These are phyloP conservation scores for Neotropicomus parvogracilis DNA, from an alignment of 1,284 basidiomycete genomes.

Conservation along the genomic window DNA sequence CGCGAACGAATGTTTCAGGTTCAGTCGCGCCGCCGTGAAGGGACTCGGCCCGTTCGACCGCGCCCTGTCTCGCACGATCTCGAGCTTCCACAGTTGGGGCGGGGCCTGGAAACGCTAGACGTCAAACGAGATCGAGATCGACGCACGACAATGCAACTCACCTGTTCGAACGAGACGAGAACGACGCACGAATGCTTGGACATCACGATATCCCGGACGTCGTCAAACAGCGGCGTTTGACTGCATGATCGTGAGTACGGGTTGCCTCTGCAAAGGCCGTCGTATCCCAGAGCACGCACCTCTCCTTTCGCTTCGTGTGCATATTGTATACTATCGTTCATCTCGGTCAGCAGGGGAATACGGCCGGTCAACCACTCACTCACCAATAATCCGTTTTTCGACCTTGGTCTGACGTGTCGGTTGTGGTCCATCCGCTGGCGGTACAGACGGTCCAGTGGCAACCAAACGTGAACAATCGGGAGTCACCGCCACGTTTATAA, in stretches of 20 bases:
- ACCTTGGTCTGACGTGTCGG: conserved; percentile 64
- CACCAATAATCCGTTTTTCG: conserved; percentile 74
- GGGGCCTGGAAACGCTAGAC: conserved; percentile 47
- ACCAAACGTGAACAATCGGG: conserved; percentile 61
- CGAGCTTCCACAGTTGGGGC: conserved; percentile 75
- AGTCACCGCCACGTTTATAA: conserved; percentile 75
- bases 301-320: conserved; percentile 60
- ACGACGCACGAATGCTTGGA: conserved; percentile 56
- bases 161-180: conserved; percentile 58
- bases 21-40: conserved; percentile 46
- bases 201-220: conserved; percentile 70
- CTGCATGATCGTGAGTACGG: conserved; percentile 34
- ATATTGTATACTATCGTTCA: conserved; percentile 61
- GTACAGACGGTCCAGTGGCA: conserved; percentile 63
- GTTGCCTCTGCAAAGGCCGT: background rate
- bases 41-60: conserved; percentile 27
- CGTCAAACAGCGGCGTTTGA: conserved; percentile 71
- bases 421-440: conserved; percentile 56
- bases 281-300: conserved; percentile 42
- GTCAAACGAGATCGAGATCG: too few relatives aligned
- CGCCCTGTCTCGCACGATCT: conserved; percentile 52
- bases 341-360: conserved; percentile 7
- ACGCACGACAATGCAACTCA: conserved; percentile 21
- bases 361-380: conserved; percentile 19
- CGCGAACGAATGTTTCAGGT: conserved; percentile 63